A percentile compares a stretch with the other conserved stretches of the same genome.
These are phyloP conservation scores for Penstemon newberryi DNA, from an alignment of 257 asterid species.

Conservation along the genomic window DNA sequence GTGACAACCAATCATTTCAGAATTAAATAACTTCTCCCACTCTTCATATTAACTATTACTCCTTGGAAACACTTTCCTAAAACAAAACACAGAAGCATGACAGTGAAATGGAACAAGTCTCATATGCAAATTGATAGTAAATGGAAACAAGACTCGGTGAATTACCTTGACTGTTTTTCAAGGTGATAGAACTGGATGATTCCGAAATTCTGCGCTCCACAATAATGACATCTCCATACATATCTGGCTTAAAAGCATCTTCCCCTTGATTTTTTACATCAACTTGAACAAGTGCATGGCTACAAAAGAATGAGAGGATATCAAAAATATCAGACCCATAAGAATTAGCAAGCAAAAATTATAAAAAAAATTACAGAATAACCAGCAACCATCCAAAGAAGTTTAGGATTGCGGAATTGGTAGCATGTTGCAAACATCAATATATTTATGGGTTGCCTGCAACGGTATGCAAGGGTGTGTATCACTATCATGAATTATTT, in stretches of 20 bases:
- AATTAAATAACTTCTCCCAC: too few species aligned
- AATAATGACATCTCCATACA: constrained; percentile 65
- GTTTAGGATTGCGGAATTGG: neutral
- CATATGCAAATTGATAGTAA: constrained; percentile 13
- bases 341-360: neutral
- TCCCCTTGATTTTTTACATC: constrained; percentile 89
- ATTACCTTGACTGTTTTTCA: constrained; percentile 78
- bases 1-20: too few species aligned
- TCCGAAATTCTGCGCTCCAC: constrained; percentile 81
- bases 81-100: neutral
- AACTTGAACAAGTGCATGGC: constrained; percentile 82
- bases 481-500: neutral
- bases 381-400: too few species aligned
- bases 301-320: constrained; percentile 34
- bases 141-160: constrained; percentile 12
- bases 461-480: constrained; percentile 6
- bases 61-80: constrained; percentile 8
- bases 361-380: too few species aligned
- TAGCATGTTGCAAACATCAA: neutral
- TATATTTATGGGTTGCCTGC: constrained; percentile 1
- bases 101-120: neutral
- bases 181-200: constrained; percentile 53
- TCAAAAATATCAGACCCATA: neutral
- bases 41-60: too few species aligned
- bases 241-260: constrained; percentile 85